Evolutionary conservation across 192 early-diverging fungal species (phyloP).

Genomic region (Linnemannia elongata): DNA sequence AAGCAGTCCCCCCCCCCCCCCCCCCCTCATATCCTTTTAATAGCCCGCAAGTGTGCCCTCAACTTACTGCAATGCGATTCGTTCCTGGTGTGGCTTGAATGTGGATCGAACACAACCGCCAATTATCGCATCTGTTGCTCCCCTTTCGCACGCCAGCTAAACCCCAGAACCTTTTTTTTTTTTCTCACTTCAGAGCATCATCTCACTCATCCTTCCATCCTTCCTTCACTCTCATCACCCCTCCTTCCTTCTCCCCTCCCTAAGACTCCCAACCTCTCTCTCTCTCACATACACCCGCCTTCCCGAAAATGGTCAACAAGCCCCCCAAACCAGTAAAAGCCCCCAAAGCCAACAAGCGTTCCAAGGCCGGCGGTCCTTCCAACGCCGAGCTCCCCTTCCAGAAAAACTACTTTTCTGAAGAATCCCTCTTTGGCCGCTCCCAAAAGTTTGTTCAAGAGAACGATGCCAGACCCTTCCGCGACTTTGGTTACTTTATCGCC

Average conservation of each 20-base stretch:
- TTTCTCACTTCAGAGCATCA: background rate
- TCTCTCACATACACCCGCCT: background rate
- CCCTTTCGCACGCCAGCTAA: background rate
- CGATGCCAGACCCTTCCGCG: slow-evolving; percentile 45
- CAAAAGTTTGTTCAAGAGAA: slow-evolving; percentile 46
- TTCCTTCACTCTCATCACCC: background rate
- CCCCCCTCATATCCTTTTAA: no score
- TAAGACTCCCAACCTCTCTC: no score
- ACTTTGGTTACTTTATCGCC: slow-evolving; percentile 35
- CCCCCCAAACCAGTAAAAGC: slow-evolving; percentile 45
- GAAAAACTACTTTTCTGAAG: slow-evolving; percentile 16
- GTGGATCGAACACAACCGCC: background rate
- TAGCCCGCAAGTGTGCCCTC: no score
- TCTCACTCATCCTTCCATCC: background rate
- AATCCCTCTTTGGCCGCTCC: slow-evolving; percentile 28
- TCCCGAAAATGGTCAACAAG: slow-evolving; percentile 51
- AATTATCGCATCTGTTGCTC: background rate
- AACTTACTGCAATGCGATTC: background rate
- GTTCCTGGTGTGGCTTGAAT: slow-evolving; percentile 8
- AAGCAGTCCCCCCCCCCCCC: background rate
- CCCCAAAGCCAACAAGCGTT: slow-evolving; percentile 33
- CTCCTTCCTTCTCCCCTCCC: background rate
- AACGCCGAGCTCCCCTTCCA: background rate
- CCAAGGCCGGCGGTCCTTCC: background rate
- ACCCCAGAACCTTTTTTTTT: background rate